Evolutionary conservation across 768 basidiomycete genomes (phyloP), one percentile per base, ranked within the genome.

Genomic region (Royoungia palumana): DNA sequence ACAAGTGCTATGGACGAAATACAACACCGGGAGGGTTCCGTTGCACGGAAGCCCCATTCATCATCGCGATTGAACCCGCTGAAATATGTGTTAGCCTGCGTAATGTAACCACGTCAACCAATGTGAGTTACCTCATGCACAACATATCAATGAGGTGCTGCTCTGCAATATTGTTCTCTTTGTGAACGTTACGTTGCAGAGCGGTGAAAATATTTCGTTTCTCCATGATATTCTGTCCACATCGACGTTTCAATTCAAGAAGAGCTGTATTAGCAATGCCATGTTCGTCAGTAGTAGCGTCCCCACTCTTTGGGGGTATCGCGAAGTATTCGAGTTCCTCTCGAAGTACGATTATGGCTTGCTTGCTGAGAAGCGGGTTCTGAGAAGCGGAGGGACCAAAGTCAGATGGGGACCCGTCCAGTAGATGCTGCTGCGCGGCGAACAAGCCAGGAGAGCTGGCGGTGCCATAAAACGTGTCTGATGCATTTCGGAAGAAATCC

Each of bases 81-180:
- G 50, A 20, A 41, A 28, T 19, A 41, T 35, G 19, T 24, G 35
- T 62, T 57, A 64, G 49, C 22, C 16, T 13, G 41, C 10, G 41
- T 34, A 32, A 46, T 27, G 36, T n/a, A n/a, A 35, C 35, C 21
- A 49, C 51, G 47, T 34, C 39, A 13, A 36, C 16, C 21, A 36
- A 51, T 41, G 35, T 39, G 12, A 39, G 38, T 72, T 65, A 95
- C 95, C 94, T 96, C 92, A 97, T 96, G 73, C 95, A 98, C 54
- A 99, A 77, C 96, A 99, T 99, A 72, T 98, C 96, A 70, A 99
- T 99, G 60, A 99, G 74, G 73, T 99, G 96, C 71, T 98, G 95
- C 71, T 99, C 96, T 16, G 96, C 96, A 46, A 96, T 78, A 67
- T 99, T 98, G 66, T 97, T 97, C 74, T 97, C 95, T 75, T 95